Evolutionary conservation across 208 protist genomes (phyloP), one percentile per base, ranked within the genome.

Genomic region (Trypanosoma caninum): DNA sequence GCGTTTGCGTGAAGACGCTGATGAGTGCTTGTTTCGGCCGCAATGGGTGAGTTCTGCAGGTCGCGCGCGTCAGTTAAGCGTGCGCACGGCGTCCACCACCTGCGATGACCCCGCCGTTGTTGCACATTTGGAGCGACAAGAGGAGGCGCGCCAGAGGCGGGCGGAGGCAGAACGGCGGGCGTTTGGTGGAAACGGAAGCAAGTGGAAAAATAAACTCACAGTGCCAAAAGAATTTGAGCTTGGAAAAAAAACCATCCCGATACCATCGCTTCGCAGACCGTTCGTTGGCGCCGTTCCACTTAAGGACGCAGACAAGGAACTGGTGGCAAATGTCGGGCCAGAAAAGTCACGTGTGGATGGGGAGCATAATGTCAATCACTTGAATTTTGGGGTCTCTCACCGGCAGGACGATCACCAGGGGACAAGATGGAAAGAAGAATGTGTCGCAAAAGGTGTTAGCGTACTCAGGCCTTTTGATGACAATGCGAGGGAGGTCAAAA

Each of bases 241-340:
- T 3, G 69, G 72, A 13, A 78, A 63, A 16, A 31, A 56, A 1
- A 67, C 68, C 2, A 71, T 76, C 55, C 51, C 63, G 10, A 88
- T 84, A 31, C 68, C 74, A 14, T 69, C 79, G 7, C 65, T 90
- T 61, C 75, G 83, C 2, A 75, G 77, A 54, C 83, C 83, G 13
- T 63, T 72, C 47, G 30, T 55, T 2, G 59, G 65, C n/a, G 38
- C 37, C 23, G 11, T 35, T 10, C 33, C 42, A 27, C 59, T 38
- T 9, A 6, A 38, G 7, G 48, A 30, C 14, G 38, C 52, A 13
- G 20, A 51, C 3, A 34, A 18, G n/a, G n/a, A n/a, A n/a, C n/a
- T n/a, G n/a, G n/a, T n/a, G 34, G 35, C 4, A 50, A 30, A 28
- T 16, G 30, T 16, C 1, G 35, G 37, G 37, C 16, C 25, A 1